Evolutionary conservation across 176 grass and related monocot species (phyloP).

Genomic region (Carex scoparia): DNA sequence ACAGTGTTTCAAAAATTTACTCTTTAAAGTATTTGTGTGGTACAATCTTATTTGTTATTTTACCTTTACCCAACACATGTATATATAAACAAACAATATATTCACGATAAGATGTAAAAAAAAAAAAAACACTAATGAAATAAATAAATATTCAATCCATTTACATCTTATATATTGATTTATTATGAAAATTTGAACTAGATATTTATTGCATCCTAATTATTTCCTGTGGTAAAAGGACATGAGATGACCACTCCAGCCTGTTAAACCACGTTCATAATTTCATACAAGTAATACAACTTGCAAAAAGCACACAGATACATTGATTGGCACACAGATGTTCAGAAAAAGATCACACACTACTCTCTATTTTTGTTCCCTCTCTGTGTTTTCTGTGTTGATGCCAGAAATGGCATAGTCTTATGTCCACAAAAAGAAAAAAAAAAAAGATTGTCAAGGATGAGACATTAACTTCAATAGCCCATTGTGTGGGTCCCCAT

Average conservation of each 20-base stretch:
- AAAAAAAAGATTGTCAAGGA: background rate
- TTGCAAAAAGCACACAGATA: background rate
- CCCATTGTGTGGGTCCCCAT: too few relatives aligned
- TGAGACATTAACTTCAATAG: background rate
- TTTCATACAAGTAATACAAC: background rate
- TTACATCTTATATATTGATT: too few relatives aligned
- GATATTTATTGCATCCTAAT: background rate
- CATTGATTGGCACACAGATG: background rate
- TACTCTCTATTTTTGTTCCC: background rate
- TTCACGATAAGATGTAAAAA: too few relatives aligned
- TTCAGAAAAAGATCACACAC: background rate
- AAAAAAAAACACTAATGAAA: too few relatives aligned
- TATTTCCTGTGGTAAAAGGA: background rate
- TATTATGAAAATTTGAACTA: too few relatives aligned
- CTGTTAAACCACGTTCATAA: background rate
- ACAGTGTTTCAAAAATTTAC: too few relatives aligned
- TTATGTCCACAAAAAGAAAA: background rate
- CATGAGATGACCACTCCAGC: background rate
- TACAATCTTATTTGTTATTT: too few relatives aligned
- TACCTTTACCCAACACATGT: too few relatives aligned
- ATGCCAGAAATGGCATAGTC: background rate
- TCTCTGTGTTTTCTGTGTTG: background rate
- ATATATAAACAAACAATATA: too few relatives aligned
- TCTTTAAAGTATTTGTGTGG: too few relatives aligned
- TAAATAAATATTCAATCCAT: too few relatives aligned